Percentiles rank a stretch among this genome's conserved stretches.
phyloP scores from a whole-genome alignment of 2,329 filamentous ascomycete species.

The Pseudocercospora macadamiae region DNA sequence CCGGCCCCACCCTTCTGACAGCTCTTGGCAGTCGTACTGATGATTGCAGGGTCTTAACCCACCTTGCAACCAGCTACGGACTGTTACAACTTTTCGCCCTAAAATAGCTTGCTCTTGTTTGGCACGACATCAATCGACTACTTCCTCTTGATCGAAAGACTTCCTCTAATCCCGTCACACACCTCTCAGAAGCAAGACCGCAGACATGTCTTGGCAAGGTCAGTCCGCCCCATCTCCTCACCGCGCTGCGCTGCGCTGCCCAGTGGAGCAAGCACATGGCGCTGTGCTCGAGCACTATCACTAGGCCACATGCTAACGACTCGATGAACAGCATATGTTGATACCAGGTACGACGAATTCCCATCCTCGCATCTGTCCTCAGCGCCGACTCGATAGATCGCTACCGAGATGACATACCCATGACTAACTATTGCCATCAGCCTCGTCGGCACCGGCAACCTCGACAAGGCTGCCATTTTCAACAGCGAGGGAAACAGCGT shows the following conservation, averaged over 20 bases:
- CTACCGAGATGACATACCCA: constrained; percentile 9
- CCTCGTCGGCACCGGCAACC: constrained; percentile 75
- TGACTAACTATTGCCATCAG: constrained; percentile 50
- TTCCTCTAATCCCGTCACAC: neutral
- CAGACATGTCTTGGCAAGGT: constrained; percentile 77
- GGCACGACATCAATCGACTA: no score
- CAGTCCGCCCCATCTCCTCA: constrained; percentile 33
- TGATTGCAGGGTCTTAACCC: no score
- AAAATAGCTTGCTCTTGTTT: no score
- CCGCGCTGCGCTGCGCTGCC: no score
- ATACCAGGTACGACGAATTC: constrained; percentile 58
- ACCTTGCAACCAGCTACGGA: no score
- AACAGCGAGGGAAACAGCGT: constrained; percentile 76
- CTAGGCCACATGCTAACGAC: constrained; percentile 18
- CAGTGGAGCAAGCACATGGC: no score
- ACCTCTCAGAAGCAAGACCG: constrained; percentile 7
- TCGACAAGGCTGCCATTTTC: constrained; percentile 85
- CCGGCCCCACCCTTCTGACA: no score
- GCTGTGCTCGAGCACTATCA: constrained; percentile 3
- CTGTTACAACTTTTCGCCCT: no score
- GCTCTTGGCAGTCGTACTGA: no score
- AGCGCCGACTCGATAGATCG: neutral
- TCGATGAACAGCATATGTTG: constrained; percentile 58
- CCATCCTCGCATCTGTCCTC: neutral
- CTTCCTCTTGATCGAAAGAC: no score